Evolutionary conservation across 2,329 filamentous ascomycete genomes (phyloP), one percentile per base, ranked within the genome.

Genomic region (Fusarium nematophilum): DNA sequence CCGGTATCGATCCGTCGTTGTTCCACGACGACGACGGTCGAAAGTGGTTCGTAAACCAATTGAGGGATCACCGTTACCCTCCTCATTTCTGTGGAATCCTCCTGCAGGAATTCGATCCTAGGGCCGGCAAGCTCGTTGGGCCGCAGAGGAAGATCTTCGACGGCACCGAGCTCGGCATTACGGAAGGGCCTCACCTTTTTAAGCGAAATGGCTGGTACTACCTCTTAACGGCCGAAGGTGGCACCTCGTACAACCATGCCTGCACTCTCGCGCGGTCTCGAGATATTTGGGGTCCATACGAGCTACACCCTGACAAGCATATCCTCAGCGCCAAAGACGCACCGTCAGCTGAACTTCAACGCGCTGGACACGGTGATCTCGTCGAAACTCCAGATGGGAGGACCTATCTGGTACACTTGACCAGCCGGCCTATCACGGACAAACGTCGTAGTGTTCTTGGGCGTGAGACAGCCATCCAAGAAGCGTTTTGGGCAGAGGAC

Each of bases 231-330:
- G 84, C 84, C 3, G 84, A 86, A 67, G 84, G 83, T 25, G 85
- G 85, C 6, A 87, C 85, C 1, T 86, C 81, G 8, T 85, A 84
- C 59, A 78, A 83, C 2, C 87, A 90, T 65, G 82, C 84, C 2
- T 83, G 82, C 66, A 89, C 86, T 25, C 79, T 90, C 5, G 74
- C 86, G 59, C 77, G 83, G 43, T 76, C 80, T n/a, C 67, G 75
- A 52, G 60, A 81, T 68, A 69, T 86, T 51, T 83, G 83, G 76
- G 87, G 87, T 0, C 86, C 86, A 0, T 90, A 88, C 72, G 83
- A 87, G 62, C 70, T 79, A 1, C 84, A 86, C 31, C 85, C 86
- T 0, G 72, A 82, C 36, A 84, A 85, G 49, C 78, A 86, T 38
- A 78, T 89, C 29, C 73, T 88, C 38, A 83, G 81, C 0, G 77